Percentiles rank a stretch among this genome's conserved stretches.
phyloP scores from a whole-genome alignment of 2,329 filamentous ascomycete species.

The Ceratocystis ficicola region DNA sequence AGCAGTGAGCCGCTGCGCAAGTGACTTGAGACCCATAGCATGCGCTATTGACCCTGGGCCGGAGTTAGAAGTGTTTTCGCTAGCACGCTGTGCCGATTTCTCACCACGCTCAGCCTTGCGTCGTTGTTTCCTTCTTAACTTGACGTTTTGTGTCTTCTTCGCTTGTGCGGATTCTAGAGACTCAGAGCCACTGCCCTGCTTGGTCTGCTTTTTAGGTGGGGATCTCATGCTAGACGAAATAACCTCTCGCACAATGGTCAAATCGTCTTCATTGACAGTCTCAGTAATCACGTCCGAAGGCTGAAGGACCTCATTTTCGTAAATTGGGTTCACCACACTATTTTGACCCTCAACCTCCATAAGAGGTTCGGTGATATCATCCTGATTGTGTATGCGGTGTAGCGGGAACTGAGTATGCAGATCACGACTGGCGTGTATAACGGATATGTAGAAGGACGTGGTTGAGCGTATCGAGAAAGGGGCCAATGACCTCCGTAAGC shows the following conservation, averaged over 20 bases:
- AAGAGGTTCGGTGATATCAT: constrained; percentile 16
- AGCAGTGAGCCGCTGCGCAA: constrained; percentile 8
- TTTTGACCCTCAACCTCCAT: neutral
- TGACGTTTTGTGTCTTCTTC: neutral
- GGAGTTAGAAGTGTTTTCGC: neutral
- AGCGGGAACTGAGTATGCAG: neutral
- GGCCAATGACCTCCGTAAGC: neutral
- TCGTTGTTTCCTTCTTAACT: neutral
- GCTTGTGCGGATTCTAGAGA: neutral
- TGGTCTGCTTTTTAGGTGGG: neutral
- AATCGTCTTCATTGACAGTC: neutral
- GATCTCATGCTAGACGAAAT: neutral
- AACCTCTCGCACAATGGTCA: neutral
- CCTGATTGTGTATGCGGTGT: constrained; percentile 15
- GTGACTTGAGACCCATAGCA: constrained; percentile 4
- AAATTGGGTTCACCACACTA: neutral
- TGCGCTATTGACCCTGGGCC: constrained; percentile 7
- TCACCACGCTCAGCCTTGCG: neutral
- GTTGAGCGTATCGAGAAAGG: neutral
- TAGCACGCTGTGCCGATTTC: neutral
- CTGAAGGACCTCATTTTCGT: neutral
- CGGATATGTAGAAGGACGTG: constrained; percentile 8
- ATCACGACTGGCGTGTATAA: neutral
- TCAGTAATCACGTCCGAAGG: neutral
- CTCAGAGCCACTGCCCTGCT: neutral